Conservation (phyloP, 1,284 basidiomycete genomes). For the Puccinia brachypodii region DNA sequence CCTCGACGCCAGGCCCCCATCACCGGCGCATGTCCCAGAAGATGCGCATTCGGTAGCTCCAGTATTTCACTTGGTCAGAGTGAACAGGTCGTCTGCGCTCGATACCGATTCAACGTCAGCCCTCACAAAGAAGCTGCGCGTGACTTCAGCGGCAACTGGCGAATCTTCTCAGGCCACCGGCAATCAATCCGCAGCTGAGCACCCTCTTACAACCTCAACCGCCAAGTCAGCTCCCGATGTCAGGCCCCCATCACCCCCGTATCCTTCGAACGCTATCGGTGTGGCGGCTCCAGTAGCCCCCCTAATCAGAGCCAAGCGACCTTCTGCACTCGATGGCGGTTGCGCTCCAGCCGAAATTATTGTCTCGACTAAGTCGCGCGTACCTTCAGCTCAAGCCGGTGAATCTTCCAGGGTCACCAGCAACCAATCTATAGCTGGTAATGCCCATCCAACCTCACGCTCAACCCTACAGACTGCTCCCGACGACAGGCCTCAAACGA, state of each 20-base stretch:
- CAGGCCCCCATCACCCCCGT: too few species aligned
- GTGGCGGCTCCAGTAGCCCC: background rate
- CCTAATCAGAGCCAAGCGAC: slow-evolving; percentile 1
- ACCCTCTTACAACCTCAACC: background rate
- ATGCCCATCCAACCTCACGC: background rate
- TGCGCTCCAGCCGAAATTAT: background rate
- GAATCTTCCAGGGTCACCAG: background rate
- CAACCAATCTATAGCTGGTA: background rate
- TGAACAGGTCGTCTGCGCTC: background rate
- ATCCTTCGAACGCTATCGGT: too few species aligned
- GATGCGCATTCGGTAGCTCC: background rate
- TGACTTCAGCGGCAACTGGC: background rate
- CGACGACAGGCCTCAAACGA: background rate
- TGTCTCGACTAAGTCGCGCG: slow-evolving; percentile 1
- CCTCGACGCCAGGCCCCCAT: background rate
- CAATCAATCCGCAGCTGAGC: background rate
- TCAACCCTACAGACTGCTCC: background rate
- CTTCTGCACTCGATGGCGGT: background rate
- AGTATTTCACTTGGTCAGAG: background rate
- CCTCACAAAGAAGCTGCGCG: background rate
- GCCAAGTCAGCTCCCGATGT: too few species aligned
- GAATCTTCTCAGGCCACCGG: background rate
- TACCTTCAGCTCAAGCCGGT: background rate
- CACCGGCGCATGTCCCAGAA: background rate
- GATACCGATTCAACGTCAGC: background rate